Evolutionary conservation across 495 filamentous ascomycete species (phyloP), one percentile per base, ranked within the genome.

Genomic region (Beverwykella pulmonaria): DNA sequence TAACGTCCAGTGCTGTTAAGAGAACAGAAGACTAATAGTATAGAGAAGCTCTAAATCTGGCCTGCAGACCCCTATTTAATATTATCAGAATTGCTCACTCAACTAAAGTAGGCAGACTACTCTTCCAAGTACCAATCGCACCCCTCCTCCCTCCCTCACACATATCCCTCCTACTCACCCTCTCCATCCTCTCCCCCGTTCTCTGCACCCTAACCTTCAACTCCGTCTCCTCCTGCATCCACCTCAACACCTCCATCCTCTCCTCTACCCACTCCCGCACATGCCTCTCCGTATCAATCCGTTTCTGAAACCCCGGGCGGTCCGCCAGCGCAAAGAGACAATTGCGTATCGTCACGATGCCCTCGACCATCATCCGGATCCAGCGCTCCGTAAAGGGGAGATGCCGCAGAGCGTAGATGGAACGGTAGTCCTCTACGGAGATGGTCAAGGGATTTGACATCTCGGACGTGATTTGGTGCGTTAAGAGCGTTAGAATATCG

Each of bases 341-440:
- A n/a, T 27, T 32, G 4, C 2, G 17, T 1, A 36, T 10, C 5
- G 12, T 27, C 5, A 48, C 39, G 1, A 62, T 10, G 14, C 22
- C 22, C 14, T 53, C 39, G 7, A 62, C n/a, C 26, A 62, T 34
- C n/a, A 7, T 1, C 26, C 15, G 14, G 30, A 61, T 50, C 36
- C 22, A 61, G 23, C 15, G 22, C 44, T 48, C 58, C 7, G 48
- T 53, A 22, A 62, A 62, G 2, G 59, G 59, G 19, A 62, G 49
- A 26, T 12, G 27, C 20, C 59, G 59, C 1, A 62, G 47, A 0
- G 46, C 46, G 27, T 47, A 62, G 26, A 62, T 8, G n/a, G 20
- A 46, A 9, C 52, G 3, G 29, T 22, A 34, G 19, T 62, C 59
- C 12, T 34, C 32, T 34, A 34, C 12, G 4, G 25, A 4, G 20